phyloP scores from a whole-genome alignment of 1,284 basidiomycete genomes.

The Taiwanofungus camphoratus region DNA sequence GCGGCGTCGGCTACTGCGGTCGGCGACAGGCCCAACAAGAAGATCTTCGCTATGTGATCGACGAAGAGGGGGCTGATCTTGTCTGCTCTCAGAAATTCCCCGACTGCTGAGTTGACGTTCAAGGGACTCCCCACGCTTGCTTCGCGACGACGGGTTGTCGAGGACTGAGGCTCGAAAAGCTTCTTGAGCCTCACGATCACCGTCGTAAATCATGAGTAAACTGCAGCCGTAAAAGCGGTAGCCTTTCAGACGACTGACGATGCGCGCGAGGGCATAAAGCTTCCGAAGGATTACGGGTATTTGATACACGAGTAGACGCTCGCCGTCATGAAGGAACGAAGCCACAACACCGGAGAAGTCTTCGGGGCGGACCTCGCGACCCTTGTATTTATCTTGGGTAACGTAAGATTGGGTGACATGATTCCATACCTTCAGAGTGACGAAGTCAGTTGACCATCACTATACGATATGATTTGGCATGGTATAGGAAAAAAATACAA shows the following conservation, averaged over 20 bases:
- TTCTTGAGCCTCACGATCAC: conserved; percentile 83
- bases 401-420: conserved; percentile 75
- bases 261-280: conserved; percentile 89
- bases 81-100: conserved; percentile 6
- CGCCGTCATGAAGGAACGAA: conserved; percentile 85
- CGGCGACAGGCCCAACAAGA: conserved; percentile 55
- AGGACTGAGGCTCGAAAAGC: conserved; percentile 53
- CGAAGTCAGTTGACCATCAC: conserved; percentile 16
- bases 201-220: conserved; percentile 96
- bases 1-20: conserved; percentile 52
- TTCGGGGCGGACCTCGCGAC: conserved; percentile 80
- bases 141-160: conserved; percentile 65
- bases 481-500: conserved; percentile 12
- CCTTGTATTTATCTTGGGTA: conserved; percentile 96
- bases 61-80: conserved; percentile 42
- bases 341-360: conserved; percentile 83
- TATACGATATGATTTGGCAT: not conserved
- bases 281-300: conserved; percentile 91
- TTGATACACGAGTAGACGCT: conserved; percentile 81
- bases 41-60: conserved; percentile 75
- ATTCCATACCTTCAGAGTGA: conserved; percentile 77
- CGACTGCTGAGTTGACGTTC: conserved; percentile 41
- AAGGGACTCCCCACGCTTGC: conserved; percentile 73
- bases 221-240: conserved; percentile 99
- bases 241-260: conserved; percentile 82